phyloP scores from a whole-genome alignment of 352 stramenopile species.

The Phytophthora melonis region DNA sequence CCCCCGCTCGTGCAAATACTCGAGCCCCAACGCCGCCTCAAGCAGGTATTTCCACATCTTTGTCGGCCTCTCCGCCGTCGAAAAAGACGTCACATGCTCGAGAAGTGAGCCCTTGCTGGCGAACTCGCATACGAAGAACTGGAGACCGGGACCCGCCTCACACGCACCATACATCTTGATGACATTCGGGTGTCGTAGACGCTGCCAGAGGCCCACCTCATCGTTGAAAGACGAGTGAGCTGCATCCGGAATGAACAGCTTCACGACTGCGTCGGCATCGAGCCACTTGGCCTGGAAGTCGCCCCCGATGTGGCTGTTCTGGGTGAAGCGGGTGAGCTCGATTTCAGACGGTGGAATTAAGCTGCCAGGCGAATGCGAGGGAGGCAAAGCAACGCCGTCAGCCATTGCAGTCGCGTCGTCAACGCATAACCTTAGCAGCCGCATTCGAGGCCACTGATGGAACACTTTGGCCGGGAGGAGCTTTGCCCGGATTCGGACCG shows the following conservation, averaged over 20 bases:
- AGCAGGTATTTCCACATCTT: slow-evolving; percentile 9
- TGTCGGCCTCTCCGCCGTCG: not conserved
- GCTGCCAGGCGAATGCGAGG: not conserved
- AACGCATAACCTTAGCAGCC: not conserved
- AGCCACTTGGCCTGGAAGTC: not conserved
- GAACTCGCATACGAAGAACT: slow-evolving; percentile 18
- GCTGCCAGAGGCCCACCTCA: not conserved
- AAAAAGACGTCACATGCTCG: not conserved
- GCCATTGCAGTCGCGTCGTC: not conserved
- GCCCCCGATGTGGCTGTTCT: not conserved
- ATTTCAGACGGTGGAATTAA: not conserved
- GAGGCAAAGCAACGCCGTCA: not conserved
- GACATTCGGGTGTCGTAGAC: not conserved
- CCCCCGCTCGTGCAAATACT: slow-evolving; percentile 9
- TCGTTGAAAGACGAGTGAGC: not conserved
- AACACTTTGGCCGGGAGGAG: not conserved
- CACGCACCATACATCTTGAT: not conserved
- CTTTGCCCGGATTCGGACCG: not conserved
- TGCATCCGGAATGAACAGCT: not conserved
- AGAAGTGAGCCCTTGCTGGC: slow-evolving; percentile 8
- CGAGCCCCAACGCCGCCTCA: slow-evolving; percentile 10
- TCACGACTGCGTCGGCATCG: not conserved
- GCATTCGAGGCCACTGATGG: not conserved
- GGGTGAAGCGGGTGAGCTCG: not conserved
- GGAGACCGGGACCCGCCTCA: not conserved